A percentile compares a stretch with the other conserved stretches of the same genome.
phyloP scores from a whole-genome alignment of 352 stramenopile species.

The Phytophthora constricta region DNA sequence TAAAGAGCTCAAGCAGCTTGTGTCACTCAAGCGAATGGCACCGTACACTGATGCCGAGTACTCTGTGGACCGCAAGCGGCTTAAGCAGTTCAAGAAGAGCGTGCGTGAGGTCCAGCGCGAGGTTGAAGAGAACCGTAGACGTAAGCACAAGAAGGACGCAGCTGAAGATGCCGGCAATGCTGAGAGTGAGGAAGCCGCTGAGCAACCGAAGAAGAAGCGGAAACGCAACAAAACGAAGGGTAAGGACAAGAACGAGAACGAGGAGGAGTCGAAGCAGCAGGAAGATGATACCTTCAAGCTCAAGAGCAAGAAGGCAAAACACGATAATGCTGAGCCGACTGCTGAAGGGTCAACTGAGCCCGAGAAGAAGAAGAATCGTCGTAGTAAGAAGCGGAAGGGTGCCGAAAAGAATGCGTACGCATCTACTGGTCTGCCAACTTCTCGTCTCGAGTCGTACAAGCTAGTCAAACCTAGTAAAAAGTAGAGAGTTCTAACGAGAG shows the following conservation, averaged over 20 bases:
- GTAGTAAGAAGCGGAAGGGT: slow-evolving; percentile 68
- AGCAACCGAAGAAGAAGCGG: slow-evolving; percentile 67
- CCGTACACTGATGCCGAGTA: slow-evolving; percentile 93
- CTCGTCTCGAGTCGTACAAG: slow-evolving; percentile 87
- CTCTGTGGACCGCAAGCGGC: slow-evolving; percentile 66
- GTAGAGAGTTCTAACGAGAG: slow-evolving; percentile 40
- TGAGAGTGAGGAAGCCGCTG: slow-evolving; percentile 20
- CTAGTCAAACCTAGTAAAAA: slow-evolving; percentile 70
- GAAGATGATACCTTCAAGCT: slow-evolving; percentile 9
- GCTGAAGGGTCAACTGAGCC: slow-evolving; percentile 16
- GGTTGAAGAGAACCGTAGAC: slow-evolving; percentile 35
- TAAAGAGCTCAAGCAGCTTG: slow-evolving; percentile 95
- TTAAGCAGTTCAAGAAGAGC: slow-evolving; percentile 81
- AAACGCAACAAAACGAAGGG: slow-evolving; percentile 74
- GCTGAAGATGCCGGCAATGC: slow-evolving; percentile 12
- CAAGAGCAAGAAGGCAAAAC: slow-evolving; percentile 56
- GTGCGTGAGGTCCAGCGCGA: slow-evolving; percentile 40
- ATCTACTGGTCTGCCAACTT: slow-evolving; percentile 67
- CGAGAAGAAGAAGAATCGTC: slow-evolving; percentile 65
- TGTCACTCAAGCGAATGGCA: slow-evolving; percentile 97
- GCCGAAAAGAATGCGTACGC: slow-evolving; percentile 51
- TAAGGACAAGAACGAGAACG: slow-evolving; percentile 5
- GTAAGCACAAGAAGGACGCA: slow-evolving; percentile 41
- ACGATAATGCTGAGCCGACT: slow-evolving; percentile 12
- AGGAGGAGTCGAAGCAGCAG: slow-evolving; percentile 26